Evolutionary conservation across 139 green algal species (phyloP).

Genomic region (Spirogloea muscicola): DNA sequence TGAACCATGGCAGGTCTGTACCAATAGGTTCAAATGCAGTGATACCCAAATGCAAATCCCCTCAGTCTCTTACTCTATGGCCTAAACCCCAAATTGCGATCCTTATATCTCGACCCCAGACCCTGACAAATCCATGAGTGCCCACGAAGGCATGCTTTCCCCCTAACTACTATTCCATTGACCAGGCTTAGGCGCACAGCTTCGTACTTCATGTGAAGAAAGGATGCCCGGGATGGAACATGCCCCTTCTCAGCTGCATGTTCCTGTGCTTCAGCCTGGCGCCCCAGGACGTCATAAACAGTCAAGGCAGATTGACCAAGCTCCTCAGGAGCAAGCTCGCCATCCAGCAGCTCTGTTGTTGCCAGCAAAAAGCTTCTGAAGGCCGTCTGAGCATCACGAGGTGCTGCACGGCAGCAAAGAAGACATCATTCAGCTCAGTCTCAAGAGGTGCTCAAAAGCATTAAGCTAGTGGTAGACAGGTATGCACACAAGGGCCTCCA

Average conservation of each 20-base stretch:
- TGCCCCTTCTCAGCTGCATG: not conserved
- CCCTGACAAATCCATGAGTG: not conserved
- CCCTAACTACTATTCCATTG: slow-evolving; percentile 10
- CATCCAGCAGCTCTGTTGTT: slow-evolving; percentile 9
- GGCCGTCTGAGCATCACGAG: not conserved
- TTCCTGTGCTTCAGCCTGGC: not conserved
- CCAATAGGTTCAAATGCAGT: slow-evolving; percentile 20
- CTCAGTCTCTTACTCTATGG: not conserved
- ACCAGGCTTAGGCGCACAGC: not conserved
- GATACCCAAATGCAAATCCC: not conserved
- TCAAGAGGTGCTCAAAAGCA: slow-evolving; percentile 15
- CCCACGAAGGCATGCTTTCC: not conserved
- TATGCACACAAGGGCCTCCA: not conserved
- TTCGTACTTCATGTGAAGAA: slow-evolving; percentile 19
- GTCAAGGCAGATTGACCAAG: slow-evolving; percentile 7
- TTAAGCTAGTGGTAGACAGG: slow-evolving; percentile 15
- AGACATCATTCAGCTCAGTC: slow-evolving; percentile 14
- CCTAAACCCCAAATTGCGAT: no score
- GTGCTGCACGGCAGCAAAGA: slow-evolving; percentile 26
- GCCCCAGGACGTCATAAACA: slow-evolving; percentile 18
- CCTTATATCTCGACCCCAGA: no score
- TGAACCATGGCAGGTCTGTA: slow-evolving; percentile 7
- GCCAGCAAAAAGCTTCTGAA: slow-evolving; percentile 26
- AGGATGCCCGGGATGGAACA: not conserved
- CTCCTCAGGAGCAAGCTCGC: slow-evolving; percentile 27